Percentiles rank a stretch among this genome's conserved stretches.
These are phyloP conservation scores for Cymbidium sinense DNA, from an alignment of 106 monocot species.

Conservation along the genomic window DNA sequence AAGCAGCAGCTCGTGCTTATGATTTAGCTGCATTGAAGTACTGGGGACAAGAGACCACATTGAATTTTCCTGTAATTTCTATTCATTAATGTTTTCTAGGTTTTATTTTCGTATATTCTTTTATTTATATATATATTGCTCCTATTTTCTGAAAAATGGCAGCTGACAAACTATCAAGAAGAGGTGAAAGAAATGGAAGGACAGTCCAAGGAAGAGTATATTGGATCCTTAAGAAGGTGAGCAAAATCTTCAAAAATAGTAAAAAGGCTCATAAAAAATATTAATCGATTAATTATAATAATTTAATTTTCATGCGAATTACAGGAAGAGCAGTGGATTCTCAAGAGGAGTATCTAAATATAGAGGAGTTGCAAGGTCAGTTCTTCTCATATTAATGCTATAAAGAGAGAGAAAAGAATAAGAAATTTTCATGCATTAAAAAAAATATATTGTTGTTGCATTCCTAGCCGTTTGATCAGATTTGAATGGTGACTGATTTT, in stretches of 20 bases:
- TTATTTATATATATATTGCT: neutral
- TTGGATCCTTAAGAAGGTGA: constrained; percentile 10
- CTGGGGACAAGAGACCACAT: constrained; percentile 47
- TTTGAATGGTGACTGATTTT: neutral
- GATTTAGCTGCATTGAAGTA: constrained; percentile 71
- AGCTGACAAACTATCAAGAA: constrained; percentile 8
- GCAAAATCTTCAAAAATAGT: neutral
- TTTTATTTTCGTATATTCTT: neutral
- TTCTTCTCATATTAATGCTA: neutral
- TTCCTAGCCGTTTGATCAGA: neutral
- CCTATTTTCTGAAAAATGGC: neutral
- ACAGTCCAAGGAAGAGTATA: constrained; percentile 8
- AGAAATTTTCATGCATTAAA: neutral
- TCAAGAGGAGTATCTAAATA: constrained; percentile 72
- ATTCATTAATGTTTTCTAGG: neutral
- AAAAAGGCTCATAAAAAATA: neutral
- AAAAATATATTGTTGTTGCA: neutral
- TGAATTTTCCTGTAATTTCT: constrained; percentile 57
- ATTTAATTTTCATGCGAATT: neutral
- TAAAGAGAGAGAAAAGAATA: neutral
- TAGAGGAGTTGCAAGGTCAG: constrained; percentile 60
- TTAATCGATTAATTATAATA: neutral
- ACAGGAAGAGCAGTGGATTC: constrained; percentile 66
- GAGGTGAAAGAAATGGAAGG: constrained; percentile 10
- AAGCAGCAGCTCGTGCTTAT: constrained; percentile 56